These are phyloP conservation scores for Claviceps monticola DNA, from an alignment of 2,329 filamentous ascomycete species.

Conservation along the genomic window DNA sequence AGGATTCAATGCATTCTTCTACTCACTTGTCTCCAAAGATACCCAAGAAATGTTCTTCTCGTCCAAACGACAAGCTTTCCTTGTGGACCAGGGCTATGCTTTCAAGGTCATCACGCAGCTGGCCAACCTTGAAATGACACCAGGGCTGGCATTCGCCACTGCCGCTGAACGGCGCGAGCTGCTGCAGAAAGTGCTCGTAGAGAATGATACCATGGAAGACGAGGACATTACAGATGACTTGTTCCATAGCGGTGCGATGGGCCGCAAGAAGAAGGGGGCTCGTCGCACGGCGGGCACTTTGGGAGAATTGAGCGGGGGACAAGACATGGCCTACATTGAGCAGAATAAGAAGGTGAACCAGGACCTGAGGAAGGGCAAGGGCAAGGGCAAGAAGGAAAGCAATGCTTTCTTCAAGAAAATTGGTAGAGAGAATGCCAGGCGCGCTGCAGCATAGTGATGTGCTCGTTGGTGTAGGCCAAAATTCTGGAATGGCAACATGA, in stretches of 20 bases:
- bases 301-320: constrained; percentile 75
- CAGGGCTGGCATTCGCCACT: constrained; percentile 66
- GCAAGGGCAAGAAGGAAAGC: constrained; percentile 25
- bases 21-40: constrained; percentile 92
- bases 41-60: constrained; percentile 98
- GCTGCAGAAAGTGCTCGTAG: constrained; percentile 75
- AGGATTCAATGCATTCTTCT: constrained; percentile 98
- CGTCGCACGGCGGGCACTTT: constrained; percentile 74
- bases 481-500: neutral
- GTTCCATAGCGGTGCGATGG: constrained; percentile 29
- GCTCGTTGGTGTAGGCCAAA: neutral
- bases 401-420: constrained; percentile 29
- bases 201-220: constrained; percentile 64
- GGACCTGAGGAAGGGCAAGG: constrained; percentile 22
- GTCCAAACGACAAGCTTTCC: constrained; percentile 87
- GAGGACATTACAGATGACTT: constrained; percentile 45
- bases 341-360: constrained; percentile 59
- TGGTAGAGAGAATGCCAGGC: constrained; percentile 25
- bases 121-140: constrained; percentile 75
- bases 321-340: constrained; percentile 94
- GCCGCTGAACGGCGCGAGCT: constrained; percentile 72
- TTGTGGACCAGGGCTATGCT: constrained; percentile 95
- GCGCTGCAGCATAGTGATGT: constrained; percentile 18
- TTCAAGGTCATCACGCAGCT: constrained; percentile 98
- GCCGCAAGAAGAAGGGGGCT: constrained; percentile 41